These are phyloP conservation scores for Ilyonectria destructans DNA, from an alignment of 2,329 filamentous ascomycete species.

Conservation along the genomic window DNA sequence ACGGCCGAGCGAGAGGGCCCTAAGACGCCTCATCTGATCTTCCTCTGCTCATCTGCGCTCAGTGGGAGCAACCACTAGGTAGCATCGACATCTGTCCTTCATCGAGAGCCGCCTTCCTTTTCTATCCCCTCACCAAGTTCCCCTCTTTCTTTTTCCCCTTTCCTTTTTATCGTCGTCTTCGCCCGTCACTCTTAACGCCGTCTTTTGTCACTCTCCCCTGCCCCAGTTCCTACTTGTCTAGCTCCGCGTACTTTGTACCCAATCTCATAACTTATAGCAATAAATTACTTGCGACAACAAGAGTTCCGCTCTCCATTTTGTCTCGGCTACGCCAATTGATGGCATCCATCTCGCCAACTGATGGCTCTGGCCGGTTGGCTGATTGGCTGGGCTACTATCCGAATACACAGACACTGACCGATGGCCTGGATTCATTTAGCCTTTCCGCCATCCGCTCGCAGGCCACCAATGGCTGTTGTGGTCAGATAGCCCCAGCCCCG, in stretches of 20 bases:
- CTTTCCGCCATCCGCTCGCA: slow-evolving; percentile 32
- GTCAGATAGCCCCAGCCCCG: no score
- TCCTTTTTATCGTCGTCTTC: slow-evolving; percentile 16
- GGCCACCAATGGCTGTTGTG: no score
- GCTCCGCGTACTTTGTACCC: background rate
- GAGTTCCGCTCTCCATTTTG: slow-evolving; percentile 1
- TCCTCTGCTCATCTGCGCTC: background rate
- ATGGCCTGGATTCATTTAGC: slow-evolving; percentile 25
- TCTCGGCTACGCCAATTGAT: slow-evolving; percentile 8
- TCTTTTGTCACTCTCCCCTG: background rate
- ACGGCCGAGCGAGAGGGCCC: slow-evolving; percentile 21
- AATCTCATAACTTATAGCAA: background rate
- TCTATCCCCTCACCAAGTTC: slow-evolving; percentile 1
- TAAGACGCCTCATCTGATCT: background rate
- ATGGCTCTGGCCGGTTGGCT: slow-evolving; percentile 28
- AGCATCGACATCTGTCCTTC: background rate
- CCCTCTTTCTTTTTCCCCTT: background rate
- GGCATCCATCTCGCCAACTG: slow-evolving; percentile 17
- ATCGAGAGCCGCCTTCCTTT: background rate
- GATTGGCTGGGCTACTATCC: slow-evolving; percentile 41
- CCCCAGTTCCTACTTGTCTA: background rate
- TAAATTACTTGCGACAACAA: background rate
- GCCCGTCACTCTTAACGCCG: slow-evolving; percentile 1
- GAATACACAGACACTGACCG: slow-evolving; percentile 20
- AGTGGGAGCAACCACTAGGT: background rate